Evolutionary conservation across 2,329 filamentous ascomycete genomes (phyloP), one percentile per base, ranked within the genome.

Genomic region (Atkinsonella hypoxylon): DNA sequence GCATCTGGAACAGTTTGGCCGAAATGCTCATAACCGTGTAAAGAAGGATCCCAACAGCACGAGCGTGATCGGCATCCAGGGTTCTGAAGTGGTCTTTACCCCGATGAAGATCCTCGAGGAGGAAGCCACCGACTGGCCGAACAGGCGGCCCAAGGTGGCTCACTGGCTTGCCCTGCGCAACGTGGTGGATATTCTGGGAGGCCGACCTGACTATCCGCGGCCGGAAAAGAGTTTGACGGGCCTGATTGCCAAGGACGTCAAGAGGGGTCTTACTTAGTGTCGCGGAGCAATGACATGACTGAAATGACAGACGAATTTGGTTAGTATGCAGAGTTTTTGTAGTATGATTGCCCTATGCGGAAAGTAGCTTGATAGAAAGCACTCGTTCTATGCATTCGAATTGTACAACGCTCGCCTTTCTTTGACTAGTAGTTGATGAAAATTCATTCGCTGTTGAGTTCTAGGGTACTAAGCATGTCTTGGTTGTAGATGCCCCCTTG

Each of bases 111-210:
- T 80, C 42, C 77, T 97, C 9, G 93, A 97, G 72, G 79, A 81
- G 58, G 79, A 81, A 22, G 87, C 90, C 61, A 97, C 93, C 4
- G 91, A 98, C 71, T 98, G 93, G 93, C 80, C 82, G 57, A 89
- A 94, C 67, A 77, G 93, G 47, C 77, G 93, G 47, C 91, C 93
- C 45, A 87, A 82, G 69, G 70, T 81, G 50, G 87, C 93, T 58
- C 90, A 89, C 73, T 98, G 93, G 93, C 73, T 87, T 59, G 76
- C 75, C 47, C 73, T 95, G 66, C 87, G 89, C 68, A 76, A 83
- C 47, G 81, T 89, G 30, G 90, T 95, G 2, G 87, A 98, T 65
- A 84, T 89, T 34, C 71, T 98, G 32, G 87, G 85, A 47, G 91
- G 89, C 2, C 76, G 89, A 53, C 79, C 83, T 2, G 54, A 64